Conservation (phyloP, 2,329 filamentous ascomycete species). For the Pseudogymnoascus sp. region DNA sequence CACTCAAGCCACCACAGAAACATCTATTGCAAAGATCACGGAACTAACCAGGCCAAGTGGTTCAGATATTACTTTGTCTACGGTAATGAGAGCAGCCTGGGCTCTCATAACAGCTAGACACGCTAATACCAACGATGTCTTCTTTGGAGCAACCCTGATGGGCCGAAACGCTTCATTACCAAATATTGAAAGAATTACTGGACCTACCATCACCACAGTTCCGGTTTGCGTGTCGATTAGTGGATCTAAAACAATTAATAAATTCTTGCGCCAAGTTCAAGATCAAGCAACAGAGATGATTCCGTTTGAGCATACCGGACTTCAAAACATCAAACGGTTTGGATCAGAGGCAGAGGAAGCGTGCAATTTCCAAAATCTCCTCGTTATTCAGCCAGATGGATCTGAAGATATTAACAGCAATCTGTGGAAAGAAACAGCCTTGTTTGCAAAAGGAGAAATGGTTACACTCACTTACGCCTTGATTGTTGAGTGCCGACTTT, state of each 20-base stretch:
- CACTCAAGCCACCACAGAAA: neutral
- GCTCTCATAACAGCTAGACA: constrained; percentile 32
- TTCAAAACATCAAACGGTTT: constrained; percentile 18
- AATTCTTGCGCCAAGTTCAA: constrained; percentile 7
- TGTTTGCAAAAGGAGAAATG: neutral
- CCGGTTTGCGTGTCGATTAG: constrained; percentile 28
- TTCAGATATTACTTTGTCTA: constrained; percentile 19
- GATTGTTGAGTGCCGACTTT: neutral
- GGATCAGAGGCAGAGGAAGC: constrained; percentile 13
- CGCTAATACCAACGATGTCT: constrained; percentile 30
- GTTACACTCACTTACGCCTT: constrained; percentile 10
- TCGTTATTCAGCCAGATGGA: constrained; percentile 19
- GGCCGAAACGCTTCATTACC: constrained; percentile 32
- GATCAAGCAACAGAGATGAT: constrained; percentile 39
- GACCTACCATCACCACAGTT: constrained; percentile 37
- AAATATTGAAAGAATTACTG: constrained; percentile 35
- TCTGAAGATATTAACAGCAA: constrained; percentile 1
- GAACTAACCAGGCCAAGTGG: neutral
- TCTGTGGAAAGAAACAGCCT: neutral
- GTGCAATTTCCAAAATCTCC: constrained; percentile 20
- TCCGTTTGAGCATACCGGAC: constrained; percentile 41
- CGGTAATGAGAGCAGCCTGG: constrained; percentile 35
- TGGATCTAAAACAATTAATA: neutral
- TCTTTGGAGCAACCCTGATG: constrained; percentile 36
- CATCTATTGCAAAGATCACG: neutral